A percentile compares a stretch with the other conserved stretches of the same genome.
Conservation (phyloP, 2,329 filamentous ascomycete genomes). For the Ceratocystis harringtonii region DNA sequence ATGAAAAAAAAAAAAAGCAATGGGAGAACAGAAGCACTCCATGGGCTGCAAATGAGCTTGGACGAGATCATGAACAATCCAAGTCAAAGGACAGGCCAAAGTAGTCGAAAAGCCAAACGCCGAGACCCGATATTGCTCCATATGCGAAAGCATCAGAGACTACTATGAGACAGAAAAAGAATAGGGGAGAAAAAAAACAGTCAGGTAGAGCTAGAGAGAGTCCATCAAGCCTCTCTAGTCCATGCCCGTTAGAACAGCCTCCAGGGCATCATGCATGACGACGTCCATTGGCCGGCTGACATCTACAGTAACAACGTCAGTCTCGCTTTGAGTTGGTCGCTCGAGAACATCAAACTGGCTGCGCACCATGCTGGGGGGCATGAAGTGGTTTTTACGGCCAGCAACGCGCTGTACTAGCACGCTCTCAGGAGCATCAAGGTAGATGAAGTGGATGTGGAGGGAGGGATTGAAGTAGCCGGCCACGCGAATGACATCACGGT, state of each 20-base stretch:
- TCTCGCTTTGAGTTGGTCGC: constrained; percentile 54
- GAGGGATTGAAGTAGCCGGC: constrained; percentile 59
- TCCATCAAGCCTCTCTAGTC: constrained; percentile 10
- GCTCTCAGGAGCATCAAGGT: constrained; percentile 63
- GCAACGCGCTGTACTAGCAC: constrained; percentile 62
- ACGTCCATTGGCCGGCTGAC: constrained; percentile 43
- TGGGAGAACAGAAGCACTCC: background rate
- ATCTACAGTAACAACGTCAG: constrained; percentile 57
- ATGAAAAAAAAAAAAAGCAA: background rate
- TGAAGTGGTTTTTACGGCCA: constrained; percentile 70
- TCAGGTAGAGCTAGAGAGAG: background rate
- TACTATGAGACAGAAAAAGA: background rate
- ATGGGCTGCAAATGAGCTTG: background rate
- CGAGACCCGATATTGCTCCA: background rate
- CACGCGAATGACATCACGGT: constrained; percentile 79
- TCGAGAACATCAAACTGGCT: constrained; percentile 87
- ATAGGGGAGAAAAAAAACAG: constrained; percentile 4
- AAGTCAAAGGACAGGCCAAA: background rate
- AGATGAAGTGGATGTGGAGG: constrained; percentile 82
- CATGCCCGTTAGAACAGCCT: constrained; percentile 41
- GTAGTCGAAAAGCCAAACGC: background rate
- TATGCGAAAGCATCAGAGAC: background rate
- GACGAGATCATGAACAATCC: constrained; percentile 14
- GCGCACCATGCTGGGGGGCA: constrained; percentile 89
- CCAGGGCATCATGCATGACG: constrained; percentile 46